Conservation (phyloP, 306 rosid species). For the Macrotyloma uniflorum region DNA sequence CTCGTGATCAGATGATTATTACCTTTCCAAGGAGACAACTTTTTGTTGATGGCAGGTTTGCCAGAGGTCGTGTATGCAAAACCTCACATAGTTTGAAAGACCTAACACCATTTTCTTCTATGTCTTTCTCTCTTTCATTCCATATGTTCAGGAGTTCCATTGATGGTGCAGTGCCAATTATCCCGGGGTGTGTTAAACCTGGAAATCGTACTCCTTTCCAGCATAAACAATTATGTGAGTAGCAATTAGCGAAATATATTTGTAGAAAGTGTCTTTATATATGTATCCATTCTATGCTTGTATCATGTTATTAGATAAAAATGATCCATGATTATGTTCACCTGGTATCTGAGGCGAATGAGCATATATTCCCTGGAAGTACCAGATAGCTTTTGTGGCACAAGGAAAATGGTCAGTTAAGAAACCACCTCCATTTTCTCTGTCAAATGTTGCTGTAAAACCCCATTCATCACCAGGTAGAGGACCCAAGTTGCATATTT, state of each 20-base stretch:
- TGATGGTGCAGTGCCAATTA: slow-evolving; percentile 93
- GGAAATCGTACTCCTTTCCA: slow-evolving; percentile 87
- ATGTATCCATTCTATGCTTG: neutral
- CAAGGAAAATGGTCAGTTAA: slow-evolving; percentile 85
- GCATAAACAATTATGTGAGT: neutral
- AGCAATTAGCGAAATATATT: neutral
- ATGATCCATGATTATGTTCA: slow-evolving; percentile 22
- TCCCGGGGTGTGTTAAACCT: slow-evolving; percentile 87
- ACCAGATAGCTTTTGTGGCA: slow-evolving; percentile 92
- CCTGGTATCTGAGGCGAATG: slow-evolving; percentile 97
- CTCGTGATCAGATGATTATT: neutral
- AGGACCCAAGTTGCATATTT: slow-evolving; percentile 92
- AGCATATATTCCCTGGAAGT: slow-evolving; percentile 90
- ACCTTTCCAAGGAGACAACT: slow-evolving; percentile 86
- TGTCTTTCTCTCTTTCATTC: slow-evolving; percentile 77
- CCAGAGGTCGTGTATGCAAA: slow-evolving; percentile 85
- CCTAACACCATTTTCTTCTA: slow-evolving; percentile 63
- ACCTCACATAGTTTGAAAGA: slow-evolving; percentile 82
- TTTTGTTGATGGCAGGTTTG: slow-evolving; percentile 71
- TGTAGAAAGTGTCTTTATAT: neutral
- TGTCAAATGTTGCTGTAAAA: slow-evolving; percentile 83
- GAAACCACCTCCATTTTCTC: slow-evolving; percentile 95
- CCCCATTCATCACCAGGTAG: slow-evolving; percentile 97
- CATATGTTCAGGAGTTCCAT: slow-evolving; percentile 79
- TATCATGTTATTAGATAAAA: neutral